These are phyloP conservation scores for Metarhizium album DNA, from an alignment of 2,329 filamentous ascomycete species.

Conservation along the genomic window DNA sequence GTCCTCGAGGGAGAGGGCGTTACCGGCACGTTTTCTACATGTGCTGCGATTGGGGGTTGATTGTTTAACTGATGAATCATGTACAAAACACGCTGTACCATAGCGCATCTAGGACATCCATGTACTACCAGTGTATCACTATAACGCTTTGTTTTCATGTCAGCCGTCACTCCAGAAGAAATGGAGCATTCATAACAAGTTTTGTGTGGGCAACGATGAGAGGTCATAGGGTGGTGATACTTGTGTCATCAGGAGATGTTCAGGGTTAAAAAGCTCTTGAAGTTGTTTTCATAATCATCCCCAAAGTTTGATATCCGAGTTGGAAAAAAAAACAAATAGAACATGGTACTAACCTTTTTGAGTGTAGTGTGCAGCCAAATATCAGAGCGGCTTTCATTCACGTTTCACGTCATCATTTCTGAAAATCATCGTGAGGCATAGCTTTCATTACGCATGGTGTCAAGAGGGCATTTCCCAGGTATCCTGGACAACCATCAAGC, in stretches of 20 bases:
- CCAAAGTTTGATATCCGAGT: conserved; percentile 13
- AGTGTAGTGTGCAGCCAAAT: background rate
- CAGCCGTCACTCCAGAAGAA: conserved; percentile 28
- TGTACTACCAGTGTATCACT: background rate
- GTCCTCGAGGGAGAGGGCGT: conserved; percentile 32
- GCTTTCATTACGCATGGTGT: conserved; percentile 18
- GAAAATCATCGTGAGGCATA: conserved; percentile 6
- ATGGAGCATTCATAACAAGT: conserved; percentile 9
- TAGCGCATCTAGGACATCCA: conserved; percentile 3
- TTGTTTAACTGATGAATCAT: background rate
- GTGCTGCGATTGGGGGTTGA: background rate
- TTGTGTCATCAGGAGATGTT: conserved; percentile 45
- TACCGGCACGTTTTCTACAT: background rate
- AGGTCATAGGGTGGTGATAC: conserved; percentile 50
- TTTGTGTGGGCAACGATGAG: conserved; percentile 13
- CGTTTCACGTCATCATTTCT: conserved; percentile 1
- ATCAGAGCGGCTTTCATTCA: background rate
- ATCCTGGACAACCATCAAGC: conserved; percentile 32
- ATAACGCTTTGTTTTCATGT: conserved; percentile 15
- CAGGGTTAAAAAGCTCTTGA: conserved; percentile 63
- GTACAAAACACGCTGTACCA: conserved; percentile 5
- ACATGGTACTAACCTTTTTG: conserved; percentile 37
- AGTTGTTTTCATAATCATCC: conserved; percentile 46
- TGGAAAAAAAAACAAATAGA: conserved; percentile 6
- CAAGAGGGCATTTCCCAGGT: conserved; percentile 22